Percentiles rank a stretch among this genome's conserved stretches.
These are phyloP conservation scores for Plasmodiophora brassicae DNA, from an alignment of 208 protist species.

Conservation along the genomic window DNA sequence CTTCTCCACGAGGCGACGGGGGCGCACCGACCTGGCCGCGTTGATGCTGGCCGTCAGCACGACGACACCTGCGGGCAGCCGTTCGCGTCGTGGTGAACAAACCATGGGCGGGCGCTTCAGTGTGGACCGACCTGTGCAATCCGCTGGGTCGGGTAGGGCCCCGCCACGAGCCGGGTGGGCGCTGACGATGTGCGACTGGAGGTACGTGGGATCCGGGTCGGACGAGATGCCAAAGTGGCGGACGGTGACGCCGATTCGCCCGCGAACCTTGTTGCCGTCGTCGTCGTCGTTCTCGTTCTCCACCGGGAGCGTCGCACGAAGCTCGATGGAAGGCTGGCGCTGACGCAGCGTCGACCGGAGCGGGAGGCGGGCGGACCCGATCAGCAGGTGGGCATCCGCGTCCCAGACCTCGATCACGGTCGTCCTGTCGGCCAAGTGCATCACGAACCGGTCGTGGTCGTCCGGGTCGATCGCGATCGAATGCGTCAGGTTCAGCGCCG, in stretches of 20 bases:
- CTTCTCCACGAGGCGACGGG: background rate
- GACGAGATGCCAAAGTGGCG: background rate
- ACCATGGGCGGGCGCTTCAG: too few relatives aligned
- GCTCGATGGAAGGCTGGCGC: background rate
- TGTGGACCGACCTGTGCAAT: too few relatives aligned
- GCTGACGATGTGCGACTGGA: too few relatives aligned
- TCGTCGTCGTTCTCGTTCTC: background rate
- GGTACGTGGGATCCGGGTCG: background rate
- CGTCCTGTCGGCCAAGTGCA: background rate
- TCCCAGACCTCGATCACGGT: background rate
- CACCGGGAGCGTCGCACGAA: background rate
- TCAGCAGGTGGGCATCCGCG: background rate
- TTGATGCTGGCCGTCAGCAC: background rate
- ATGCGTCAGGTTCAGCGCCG: background rate
- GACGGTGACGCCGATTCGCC: background rate
- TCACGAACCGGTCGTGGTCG: constrained; percentile 21
- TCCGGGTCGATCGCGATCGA: background rate
- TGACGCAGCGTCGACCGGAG: background rate
- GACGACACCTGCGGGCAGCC: background rate
- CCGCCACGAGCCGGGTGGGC: too few relatives aligned
- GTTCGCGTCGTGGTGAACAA: too few relatives aligned
- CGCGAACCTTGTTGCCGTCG: background rate
- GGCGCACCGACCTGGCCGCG: background rate
- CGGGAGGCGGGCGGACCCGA: background rate
- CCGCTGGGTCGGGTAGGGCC: too few relatives aligned